These are phyloP conservation scores for Cyclostephanos invisitatus DNA, from an alignment of 108 stramenopile species.

Conservation along the genomic window DNA sequence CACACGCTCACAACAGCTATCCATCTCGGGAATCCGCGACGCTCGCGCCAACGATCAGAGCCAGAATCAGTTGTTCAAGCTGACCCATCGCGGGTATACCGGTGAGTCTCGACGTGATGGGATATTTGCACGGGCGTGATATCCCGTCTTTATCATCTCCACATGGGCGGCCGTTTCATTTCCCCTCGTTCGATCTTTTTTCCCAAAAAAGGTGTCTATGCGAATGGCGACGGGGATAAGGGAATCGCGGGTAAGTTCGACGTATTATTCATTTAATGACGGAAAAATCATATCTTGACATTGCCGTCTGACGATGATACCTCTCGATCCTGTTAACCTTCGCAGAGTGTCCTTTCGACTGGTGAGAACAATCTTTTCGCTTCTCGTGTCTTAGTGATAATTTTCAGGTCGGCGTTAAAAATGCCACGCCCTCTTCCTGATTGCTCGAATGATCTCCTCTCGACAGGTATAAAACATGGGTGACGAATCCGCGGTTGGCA, in stretches of 20 bases:
- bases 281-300: background rate
- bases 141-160: background rate
- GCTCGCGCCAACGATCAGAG: conserved; percentile 74
- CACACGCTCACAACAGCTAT: conserved; percentile 52
- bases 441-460: conserved; percentile 32
- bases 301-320: background rate
- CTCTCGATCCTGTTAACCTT: background rate
- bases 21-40: conserved; percentile 72
- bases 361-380: conserved; percentile 7
- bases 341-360: conserved; percentile 41
- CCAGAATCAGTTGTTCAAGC: conserved; percentile 85
- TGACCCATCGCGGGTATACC: conserved; percentile 56
- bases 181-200: background rate
- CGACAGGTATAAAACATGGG: conserved; percentile 78
- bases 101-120: background rate
- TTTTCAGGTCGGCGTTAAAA: background rate
- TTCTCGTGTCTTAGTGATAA: background rate
- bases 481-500: conserved; percentile 70
- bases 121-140: no score
- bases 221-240: conserved; percentile 79
- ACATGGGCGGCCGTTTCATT: background rate
- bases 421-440: background rate
- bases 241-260: conserved; percentile 42
- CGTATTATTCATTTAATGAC: background rate
- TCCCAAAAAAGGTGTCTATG: conserved; percentile 66